A percentile compares a stretch with the other conserved stretches of the same genome.
Conservation (phyloP, 2,329 filamentous ascomycete genomes). For the Metarhizium album region DNA sequence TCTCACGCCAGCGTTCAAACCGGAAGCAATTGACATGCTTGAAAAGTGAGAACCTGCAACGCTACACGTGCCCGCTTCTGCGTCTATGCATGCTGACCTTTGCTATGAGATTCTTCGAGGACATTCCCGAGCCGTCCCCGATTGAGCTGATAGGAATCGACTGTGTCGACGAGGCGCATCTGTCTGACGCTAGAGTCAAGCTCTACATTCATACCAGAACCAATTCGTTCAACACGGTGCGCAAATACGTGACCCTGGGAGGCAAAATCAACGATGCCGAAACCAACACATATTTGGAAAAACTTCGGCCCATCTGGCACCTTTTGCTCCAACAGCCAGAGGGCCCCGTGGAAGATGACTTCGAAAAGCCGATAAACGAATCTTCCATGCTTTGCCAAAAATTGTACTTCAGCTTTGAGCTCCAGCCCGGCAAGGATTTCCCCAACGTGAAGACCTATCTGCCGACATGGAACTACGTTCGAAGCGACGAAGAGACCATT, state of each 20-base stretch:
- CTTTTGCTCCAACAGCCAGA: slow-evolving; percentile 10
- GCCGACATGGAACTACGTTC: slow-evolving; percentile 10
- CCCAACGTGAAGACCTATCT: slow-evolving; percentile 9
- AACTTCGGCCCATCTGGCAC: slow-evolving; percentile 7
- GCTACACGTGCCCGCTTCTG: background rate
- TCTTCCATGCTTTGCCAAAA: slow-evolving; percentile 4
- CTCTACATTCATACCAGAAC: slow-evolving; percentile 6
- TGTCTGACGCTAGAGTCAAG: slow-evolving; percentile 8
- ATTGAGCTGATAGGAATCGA: slow-evolving; percentile 8
- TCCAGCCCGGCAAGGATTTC: slow-evolving; percentile 5
- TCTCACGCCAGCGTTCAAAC: slow-evolving; percentile 5
- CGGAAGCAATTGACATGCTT: slow-evolving; percentile 4
- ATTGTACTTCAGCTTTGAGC: slow-evolving; percentile 10
- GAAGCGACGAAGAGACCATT: slow-evolving; percentile 9
- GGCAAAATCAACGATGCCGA: slow-evolving; percentile 7
- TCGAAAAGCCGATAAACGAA: slow-evolving; percentile 6
- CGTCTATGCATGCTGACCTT: background rate
- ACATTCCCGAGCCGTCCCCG: background rate
- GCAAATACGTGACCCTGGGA: slow-evolving; percentile 7
- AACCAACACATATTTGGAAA: slow-evolving; percentile 1
- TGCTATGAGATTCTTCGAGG: slow-evolving; percentile 2
- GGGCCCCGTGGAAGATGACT: slow-evolving; percentile 5
- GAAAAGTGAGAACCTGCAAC: slow-evolving; percentile 4
- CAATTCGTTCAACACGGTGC: slow-evolving; percentile 10
- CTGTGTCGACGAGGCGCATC: slow-evolving; percentile 5